phyloP scores from a whole-genome alignment of 805 yeast genomes.

The Cyberlindnera samutprakarnensis region DNA sequence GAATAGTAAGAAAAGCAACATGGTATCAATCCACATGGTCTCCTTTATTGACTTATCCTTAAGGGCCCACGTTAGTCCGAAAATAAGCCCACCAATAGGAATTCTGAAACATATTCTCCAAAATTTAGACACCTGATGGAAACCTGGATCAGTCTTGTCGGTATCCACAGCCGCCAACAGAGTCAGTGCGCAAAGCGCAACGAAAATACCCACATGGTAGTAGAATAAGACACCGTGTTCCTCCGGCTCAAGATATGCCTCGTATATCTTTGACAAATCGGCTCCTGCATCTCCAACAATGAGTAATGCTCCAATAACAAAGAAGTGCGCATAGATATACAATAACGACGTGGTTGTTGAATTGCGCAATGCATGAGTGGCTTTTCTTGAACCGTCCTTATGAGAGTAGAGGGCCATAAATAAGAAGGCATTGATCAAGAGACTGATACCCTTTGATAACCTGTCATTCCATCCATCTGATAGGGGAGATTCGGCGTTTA shows the following conservation, averaged over 20 bases:
- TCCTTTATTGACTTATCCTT: constrained; percentile 26
- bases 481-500: constrained; percentile 42
- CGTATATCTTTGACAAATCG: constrained; percentile 32
- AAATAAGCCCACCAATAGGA: constrained; percentile 32
- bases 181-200: constrained; percentile 33
- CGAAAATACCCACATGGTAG: constrained; percentile 46
- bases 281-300: constrained; percentile 56
- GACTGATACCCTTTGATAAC: constrained; percentile 41
- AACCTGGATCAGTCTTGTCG: constrained; percentile 31
- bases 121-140: constrained; percentile 26
- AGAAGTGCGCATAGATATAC: constrained; percentile 43
- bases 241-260: constrained; percentile 17
- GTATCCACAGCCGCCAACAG: constrained; percentile 37
- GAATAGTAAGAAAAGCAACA: constrained; percentile 27
- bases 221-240: constrained; percentile 39
- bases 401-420: constrained; percentile 47
- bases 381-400: constrained; percentile 41
- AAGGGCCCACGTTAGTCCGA: constrained; percentile 38
- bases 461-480: constrained; percentile 33
- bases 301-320: constrained; percentile 42
- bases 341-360: constrained; percentile 35
- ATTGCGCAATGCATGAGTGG: constrained; percentile 49
- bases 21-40: constrained; percentile 36
- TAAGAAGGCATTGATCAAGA: constrained; percentile 40
- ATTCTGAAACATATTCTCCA: constrained; percentile 34